Base-by-base conservation (phyloP, 2,329 filamentous ascomycete species). In the Sporothrix sp. region DNA sequence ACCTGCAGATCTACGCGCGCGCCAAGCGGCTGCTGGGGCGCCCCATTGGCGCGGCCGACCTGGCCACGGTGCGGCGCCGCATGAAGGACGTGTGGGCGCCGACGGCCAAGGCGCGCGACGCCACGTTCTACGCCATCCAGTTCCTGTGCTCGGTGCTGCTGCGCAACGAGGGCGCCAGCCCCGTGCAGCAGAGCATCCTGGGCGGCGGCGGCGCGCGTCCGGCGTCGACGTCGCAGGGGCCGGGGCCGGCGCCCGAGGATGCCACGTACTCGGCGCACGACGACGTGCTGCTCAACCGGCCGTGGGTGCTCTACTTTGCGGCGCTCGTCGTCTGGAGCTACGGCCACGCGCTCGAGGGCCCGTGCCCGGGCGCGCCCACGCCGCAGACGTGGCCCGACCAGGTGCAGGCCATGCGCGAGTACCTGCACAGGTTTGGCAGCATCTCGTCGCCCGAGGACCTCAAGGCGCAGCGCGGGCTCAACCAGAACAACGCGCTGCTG, bases 251-350 rank as follows among this genome's bases (percentile, higher is more conserved):
- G 30, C 16, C 7, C 25, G 54, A 50, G 13, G 52, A 54, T 23
- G 4, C 32, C 27, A 52, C 75, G 7, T 98, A 97, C 65, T 84
- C 82, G 16, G 88, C 90, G 1, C 79, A 88, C 18, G 86, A 95
- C 59, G 93, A 98, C 60, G 85, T 89, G 48, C 74, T 96, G 2
- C 76, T 97, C 53, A 95, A 97, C 61, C 77, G 93, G 14, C 87
- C 91, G 0, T 98, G 93, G 91, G 89, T 96, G 10, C 72, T 97
- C 47, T 98, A 96, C 67, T 94, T 95, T 62, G 87, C 93, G 1
- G 82, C 84, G 0, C 74, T 98, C 13, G 87, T 96, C 20, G 86
- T 97, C 1, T 98, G 93, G 93, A 88, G 82, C 54, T 98, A 97
- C 61, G 91, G 90, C 2, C 96, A 82, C 63, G 89, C 91, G 0